Percentiles rank a stretch among this genome's conserved stretches.
phyloP scores from a whole-genome alignment of 2,329 filamentous ascomycete genomes.

The Aureobasidium pullulans region DNA sequence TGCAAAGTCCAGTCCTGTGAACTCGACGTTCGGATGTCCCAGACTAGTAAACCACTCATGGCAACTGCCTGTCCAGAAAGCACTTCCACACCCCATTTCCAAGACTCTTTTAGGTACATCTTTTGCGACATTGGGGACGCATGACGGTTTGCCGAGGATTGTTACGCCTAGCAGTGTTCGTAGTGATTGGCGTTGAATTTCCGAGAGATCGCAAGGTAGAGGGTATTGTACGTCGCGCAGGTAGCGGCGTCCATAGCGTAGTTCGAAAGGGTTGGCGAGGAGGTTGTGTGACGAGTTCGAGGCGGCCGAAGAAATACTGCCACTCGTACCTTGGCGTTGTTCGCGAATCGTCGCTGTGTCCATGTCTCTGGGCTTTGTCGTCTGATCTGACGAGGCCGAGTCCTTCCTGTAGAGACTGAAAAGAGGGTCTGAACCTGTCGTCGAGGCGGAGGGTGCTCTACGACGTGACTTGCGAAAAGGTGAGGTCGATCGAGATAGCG shows the following conservation, averaged over 20 bases:
- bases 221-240: constrained; percentile 75
- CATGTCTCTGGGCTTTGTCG: background rate
- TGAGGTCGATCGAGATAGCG: background rate
- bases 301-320: background rate
- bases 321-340: background rate
- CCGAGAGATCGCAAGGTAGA: constrained; percentile 78
- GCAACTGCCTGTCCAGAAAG: constrained; percentile 83
- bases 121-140: constrained; percentile 58
- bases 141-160: constrained; percentile 73
- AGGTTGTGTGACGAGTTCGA: constrained; percentile 4
- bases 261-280: constrained; percentile 43
- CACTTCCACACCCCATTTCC: constrained; percentile 81
- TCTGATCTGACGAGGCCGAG: background rate
- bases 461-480: background rate
- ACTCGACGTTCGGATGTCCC: constrained; percentile 63
- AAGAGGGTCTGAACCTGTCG: background rate
- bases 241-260: constrained; percentile 75
- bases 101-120: constrained; percentile 70
- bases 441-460: background rate
- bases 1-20: constrained; percentile 76
- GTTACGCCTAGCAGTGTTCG: constrained; percentile 74
- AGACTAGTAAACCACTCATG: constrained; percentile 67
- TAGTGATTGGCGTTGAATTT: constrained; percentile 80
- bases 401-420: constrained; percentile 3
- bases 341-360: background rate